Conservation (phyloP, 2,329 filamentous ascomycete species). For the Botryotinia convoluta region DNA sequence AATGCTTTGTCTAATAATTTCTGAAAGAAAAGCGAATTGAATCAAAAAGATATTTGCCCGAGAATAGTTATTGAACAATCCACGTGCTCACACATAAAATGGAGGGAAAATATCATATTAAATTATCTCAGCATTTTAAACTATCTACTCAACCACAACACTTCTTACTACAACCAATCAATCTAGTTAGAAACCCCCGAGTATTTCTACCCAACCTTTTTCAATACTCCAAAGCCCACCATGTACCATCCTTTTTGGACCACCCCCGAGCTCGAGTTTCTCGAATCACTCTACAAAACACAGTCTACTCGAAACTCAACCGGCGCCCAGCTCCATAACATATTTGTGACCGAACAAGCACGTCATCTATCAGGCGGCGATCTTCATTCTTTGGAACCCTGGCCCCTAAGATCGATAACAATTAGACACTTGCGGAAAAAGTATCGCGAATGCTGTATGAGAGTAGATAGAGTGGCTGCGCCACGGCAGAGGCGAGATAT, state of each 20-base stretch:
- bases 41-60: background rate
- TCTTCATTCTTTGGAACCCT: background rate
- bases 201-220: background rate
- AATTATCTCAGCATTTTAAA: background rate
- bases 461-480: no score
- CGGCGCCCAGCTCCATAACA: rapidly evolving
- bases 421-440: rapidly evolving
- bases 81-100: background rate
- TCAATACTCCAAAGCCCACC: background rate
- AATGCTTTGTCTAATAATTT: background rate
- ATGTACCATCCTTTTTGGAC: background rate
- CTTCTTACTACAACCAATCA: background rate
- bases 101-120: background rate
- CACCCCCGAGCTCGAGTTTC: background rate
- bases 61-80: background rate
- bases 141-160: background rate
- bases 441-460: background rate
- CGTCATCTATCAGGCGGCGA: background rate
- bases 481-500: background rate
- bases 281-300: background rate
- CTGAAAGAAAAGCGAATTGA: background rate
- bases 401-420: background rate
- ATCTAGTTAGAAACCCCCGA: background rate
- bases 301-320: rapidly evolving
- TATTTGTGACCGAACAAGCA: background rate